phyloP scores from a whole-genome alignment of 2,329 filamentous ascomycete species.

The Epicoccum sorghinum region DNA sequence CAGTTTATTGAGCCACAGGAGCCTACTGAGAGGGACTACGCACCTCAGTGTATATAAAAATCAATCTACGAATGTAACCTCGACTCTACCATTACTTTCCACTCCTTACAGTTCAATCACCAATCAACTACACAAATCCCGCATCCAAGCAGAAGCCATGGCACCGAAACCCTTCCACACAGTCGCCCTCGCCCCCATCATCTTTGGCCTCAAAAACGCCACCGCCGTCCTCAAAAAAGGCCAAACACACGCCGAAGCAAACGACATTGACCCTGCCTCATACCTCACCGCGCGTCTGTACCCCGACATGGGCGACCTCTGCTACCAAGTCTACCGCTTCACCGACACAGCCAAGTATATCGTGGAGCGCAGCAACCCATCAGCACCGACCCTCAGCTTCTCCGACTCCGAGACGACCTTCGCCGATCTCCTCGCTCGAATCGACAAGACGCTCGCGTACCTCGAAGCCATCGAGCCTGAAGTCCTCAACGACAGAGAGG shows the following conservation, averaged over 20 bases:
- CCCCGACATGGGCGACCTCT: constrained; percentile 58
- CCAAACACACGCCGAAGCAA: constrained; percentile 48
- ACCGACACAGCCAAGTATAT: constrained; percentile 52
- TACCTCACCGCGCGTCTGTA: constrained; percentile 52
- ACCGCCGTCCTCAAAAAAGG: constrained; percentile 53
- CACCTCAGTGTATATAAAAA: too few species aligned
- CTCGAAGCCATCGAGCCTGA: constrained; percentile 53
- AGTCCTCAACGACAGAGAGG: constrained; percentile 53
- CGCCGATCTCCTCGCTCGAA: constrained; percentile 54
- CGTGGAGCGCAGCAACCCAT: constrained; percentile 47
- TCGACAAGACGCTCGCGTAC: constrained; percentile 55
- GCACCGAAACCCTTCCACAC: constrained; percentile 37
- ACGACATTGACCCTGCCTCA: constrained; percentile 43
- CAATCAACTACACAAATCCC: background rate
- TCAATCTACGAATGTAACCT: too few species aligned
- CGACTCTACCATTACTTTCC: too few species aligned
- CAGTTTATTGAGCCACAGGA: background rate
- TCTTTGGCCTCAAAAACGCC: constrained; percentile 53
- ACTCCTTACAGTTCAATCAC: background rate
- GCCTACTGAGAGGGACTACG: too few species aligned
- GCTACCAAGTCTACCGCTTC: constrained; percentile 56
- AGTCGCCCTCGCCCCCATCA: constrained; percentile 50
- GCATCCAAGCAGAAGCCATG: constrained; percentile 14
- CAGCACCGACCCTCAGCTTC: constrained; percentile 39
- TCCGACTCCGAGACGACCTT: constrained; percentile 58